These are phyloP conservation scores for Pseudogymnoascus pannorum DNA, from an alignment of 2,329 filamentous ascomycete genomes.

Conservation along the genomic window DNA sequence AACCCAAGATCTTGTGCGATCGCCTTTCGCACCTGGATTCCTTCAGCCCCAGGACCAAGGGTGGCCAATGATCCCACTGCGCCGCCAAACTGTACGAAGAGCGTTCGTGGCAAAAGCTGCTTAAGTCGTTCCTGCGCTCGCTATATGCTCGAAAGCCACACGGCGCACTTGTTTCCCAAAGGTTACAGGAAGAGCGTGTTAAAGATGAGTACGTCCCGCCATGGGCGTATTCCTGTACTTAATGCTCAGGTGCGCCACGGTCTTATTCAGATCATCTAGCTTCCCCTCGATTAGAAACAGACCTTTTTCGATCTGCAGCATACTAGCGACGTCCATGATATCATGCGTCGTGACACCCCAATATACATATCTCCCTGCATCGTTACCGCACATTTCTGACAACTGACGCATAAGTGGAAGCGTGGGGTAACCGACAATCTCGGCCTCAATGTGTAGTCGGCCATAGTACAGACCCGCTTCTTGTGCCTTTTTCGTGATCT, in stretches of 20 bases:
- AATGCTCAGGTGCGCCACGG: conserved; percentile 35
- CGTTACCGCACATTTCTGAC: conserved; percentile 28
- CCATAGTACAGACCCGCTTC: conserved; percentile 36
- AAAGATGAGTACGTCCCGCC: conserved; percentile 50
- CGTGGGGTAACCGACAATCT: conserved; percentile 48
- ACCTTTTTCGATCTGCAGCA: conserved; percentile 46
- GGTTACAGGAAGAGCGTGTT: conserved; percentile 49
- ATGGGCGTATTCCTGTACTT: conserved; percentile 46
- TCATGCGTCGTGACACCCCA: conserved; percentile 55
- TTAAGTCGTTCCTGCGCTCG: conserved; percentile 41
- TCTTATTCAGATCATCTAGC: conserved; percentile 36
- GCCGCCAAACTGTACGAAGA: conserved; percentile 50
- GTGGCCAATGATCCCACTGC: conserved; percentile 49
- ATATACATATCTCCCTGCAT: conserved; percentile 42
- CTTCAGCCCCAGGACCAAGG: conserved; percentile 39
- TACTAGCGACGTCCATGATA: conserved; percentile 48
- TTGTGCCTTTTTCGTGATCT: conserved; percentile 30
- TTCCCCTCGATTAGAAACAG: conserved; percentile 40
- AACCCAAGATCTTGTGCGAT: conserved; percentile 43
- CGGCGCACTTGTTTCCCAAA: conserved; percentile 52
- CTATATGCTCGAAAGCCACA: conserved; percentile 44
- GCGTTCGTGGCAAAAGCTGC: conserved; percentile 37
- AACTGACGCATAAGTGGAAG: conserved; percentile 44
- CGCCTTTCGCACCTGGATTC: conserved; percentile 40
- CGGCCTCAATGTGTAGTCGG: conserved; percentile 34